These are phyloP conservation scores for Penicillium frequentans DNA, from an alignment of 2,329 filamentous ascomycete genomes.

Conservation along the genomic window DNA sequence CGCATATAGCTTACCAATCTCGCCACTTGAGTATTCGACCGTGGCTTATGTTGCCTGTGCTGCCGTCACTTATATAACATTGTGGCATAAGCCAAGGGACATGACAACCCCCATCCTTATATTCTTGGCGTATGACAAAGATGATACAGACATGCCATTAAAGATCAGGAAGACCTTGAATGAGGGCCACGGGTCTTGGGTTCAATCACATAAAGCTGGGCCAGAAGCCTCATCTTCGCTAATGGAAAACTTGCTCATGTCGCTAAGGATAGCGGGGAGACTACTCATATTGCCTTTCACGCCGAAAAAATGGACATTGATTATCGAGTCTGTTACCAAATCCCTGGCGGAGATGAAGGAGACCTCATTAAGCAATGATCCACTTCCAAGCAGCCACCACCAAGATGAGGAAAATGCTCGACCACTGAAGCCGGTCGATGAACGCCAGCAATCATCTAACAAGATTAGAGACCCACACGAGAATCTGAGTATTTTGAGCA, in stretches of 20 bases:
- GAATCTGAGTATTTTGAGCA: neutral
- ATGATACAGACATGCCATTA: constrained; percentile 4
- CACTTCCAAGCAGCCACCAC: neutral
- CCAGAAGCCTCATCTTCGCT: neutral
- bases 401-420: neutral
- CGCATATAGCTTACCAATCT: constrained; percentile 10
- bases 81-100: constrained; percentile 19
- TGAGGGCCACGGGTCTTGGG: neutral
- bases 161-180: neutral
- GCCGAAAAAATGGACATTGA: neutral
- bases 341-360: neutral
- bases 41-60: constrained; percentile 13
- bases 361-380: neutral
- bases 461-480: neutral
- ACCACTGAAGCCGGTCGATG: neutral
- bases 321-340: neutral
- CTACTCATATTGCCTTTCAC: neutral
- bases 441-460: neutral
- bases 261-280: neutral
- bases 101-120: constrained; percentile 16
- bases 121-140: constrained; percentile 1
- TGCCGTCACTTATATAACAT: constrained; percentile 7
- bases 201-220: neutral
- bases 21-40: constrained; percentile 13
- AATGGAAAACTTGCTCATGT: neutral